Evolutionary conservation across 352 stramenopile genomes (phyloP), one percentile per base, ranked within the genome.

Genomic region (Globisporangium uncinulatum): DNA sequence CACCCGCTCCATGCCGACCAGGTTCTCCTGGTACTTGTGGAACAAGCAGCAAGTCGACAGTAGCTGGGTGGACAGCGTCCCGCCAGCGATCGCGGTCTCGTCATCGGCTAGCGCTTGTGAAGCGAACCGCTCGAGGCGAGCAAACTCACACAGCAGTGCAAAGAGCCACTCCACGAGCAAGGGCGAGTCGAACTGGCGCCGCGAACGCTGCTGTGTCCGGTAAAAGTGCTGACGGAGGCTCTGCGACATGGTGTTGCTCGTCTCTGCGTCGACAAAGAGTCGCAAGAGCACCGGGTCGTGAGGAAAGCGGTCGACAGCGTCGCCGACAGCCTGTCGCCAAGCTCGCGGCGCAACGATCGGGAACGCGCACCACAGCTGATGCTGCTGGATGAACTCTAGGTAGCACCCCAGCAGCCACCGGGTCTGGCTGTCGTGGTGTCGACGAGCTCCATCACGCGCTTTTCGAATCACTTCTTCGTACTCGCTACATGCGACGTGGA

Each of bases 161-260:
- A 93, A 93, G 14, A 93, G 59, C 81, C 83, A 93, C 44, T 93
- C 83, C 15, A 78, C 59, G 43, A 88, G 37, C 24, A 70, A 53
- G 0, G 82, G 83, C 4, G 83, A 89, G 61, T 91, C 79, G 45
- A 76, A 76, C 51, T 86, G 70, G 15, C 81, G 75, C 41, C 62
- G 66, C 62, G 67, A 83, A 6, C 61, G 65, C 32, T 74, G 63
- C 37, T 83, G 63, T 11, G 81, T 63, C 0, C 32, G 58, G 44
- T 76, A 17, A 29, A 89, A 93, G 54, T 89, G 73, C 34, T 65
- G 78, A 9, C 79, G 83, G 34, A 90, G 71, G 7, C 74, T 74
- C 50, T 90, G 83, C 8, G 83, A 91, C 53, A 89, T 77, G 5
- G 80, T 84, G 45, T 83, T 86, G 42, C 72, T 76, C 2, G 74